Evolutionary conservation across 441 rosid species (phyloP), one percentile per base, ranked within the genome.

Genomic region (Corymbia calophylla): DNA sequence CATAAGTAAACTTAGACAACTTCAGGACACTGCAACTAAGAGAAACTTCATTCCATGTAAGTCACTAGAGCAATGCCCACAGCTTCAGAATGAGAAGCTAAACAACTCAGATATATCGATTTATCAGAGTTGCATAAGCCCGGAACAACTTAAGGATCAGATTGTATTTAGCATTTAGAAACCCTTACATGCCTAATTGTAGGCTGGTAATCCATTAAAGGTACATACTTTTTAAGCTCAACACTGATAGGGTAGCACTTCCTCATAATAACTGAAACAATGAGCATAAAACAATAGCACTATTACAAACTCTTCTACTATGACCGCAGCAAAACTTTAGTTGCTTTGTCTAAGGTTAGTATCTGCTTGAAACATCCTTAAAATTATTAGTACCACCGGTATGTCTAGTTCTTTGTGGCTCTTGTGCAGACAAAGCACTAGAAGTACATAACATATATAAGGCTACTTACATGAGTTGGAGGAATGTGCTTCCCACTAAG

Each of bases 401-500:
- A 77, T 77, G n/a, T 44, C 84, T 25, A 44, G 51, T 44, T 77
- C 16, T 39, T 44, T 23, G 2, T 14, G 17, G 51, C 16, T 12
- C 51, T 44, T 44, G 84, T 0, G 3, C n/a, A 23, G 51, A 23
- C 51, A 77, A 77, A 23, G 51, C 29, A 44, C 51, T 39, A 44
- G 51, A 77, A 86, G 44, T 55, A 54, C 68, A 86, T 39, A 56
- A 47, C n/a, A 55, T 53, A 35, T 35, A 44, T 23, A 77, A 77
- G 84, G 51, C 85, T 29, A 66, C 90, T 89, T 53, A 89, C 90
- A 64, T 89, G 90, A 53, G 88, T 89, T 62, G 88, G 90, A 66
- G 90, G 90, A 66, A 89, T 89, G 87, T 88, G 89, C 80, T 88
- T 88, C 87, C 89, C 89, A 88, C 89, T 88, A 48, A 88, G 89